phyloP scores from a whole-genome alignment of 345 rosid genomes.

The Kernera saxatilis region DNA sequence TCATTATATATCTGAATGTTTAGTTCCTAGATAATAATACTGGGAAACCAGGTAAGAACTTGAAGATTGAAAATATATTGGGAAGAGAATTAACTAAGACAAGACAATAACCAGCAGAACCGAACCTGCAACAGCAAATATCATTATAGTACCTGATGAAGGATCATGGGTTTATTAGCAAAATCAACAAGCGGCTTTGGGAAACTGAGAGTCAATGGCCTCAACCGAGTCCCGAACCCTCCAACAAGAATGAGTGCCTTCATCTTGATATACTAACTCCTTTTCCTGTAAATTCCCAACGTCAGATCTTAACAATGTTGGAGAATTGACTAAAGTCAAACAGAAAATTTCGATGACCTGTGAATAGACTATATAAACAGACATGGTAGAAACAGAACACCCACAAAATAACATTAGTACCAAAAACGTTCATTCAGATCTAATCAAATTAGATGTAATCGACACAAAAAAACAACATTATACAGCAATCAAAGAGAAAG shows the following conservation, averaged over 20 bases:
- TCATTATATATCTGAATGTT: too few species aligned
- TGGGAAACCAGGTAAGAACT: not conserved
- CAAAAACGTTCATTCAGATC: not conserved
- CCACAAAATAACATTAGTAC: too few species aligned
- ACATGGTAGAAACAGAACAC: not conserved
- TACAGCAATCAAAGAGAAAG: not conserved
- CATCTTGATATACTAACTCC: conserved; percentile 44
- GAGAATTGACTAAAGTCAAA: not conserved
- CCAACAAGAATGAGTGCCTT: conserved; percentile 99
- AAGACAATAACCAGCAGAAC: not conserved
- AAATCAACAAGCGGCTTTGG: conserved; percentile 98
- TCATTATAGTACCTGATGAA: conserved; percentile 70
- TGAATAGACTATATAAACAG: not conserved
- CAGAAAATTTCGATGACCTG: too few species aligned
- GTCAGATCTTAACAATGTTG: conserved; percentile 11
- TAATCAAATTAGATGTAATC: not conserved
- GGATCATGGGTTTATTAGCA: conserved; percentile 98
- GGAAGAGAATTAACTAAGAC: not conserved
- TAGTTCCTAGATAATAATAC: not conserved
- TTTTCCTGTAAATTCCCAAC: conserved; percentile 36
- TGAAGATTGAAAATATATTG: not conserved
- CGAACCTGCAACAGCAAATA: not conserved
- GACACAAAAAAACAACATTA: not conserved
- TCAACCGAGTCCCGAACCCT: conserved; percentile 94
- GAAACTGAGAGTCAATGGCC: conserved; percentile 95